phyloP scores from a whole-genome alignment of 2,329 filamentous ascomycete species.

The Fonsecaea monophora region DNA sequence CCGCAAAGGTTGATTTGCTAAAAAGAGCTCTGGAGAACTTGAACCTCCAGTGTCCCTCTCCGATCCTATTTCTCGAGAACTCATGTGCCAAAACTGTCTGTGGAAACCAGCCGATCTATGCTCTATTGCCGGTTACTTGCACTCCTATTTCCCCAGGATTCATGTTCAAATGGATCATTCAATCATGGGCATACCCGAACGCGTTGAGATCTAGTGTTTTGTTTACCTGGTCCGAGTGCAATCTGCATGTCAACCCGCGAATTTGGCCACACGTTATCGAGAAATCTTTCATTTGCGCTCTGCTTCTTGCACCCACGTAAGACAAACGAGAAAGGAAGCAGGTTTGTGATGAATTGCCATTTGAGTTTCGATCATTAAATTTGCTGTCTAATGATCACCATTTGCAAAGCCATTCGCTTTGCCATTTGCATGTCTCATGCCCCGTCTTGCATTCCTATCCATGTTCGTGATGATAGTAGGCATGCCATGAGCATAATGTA shows the following conservation, averaged over 20 bases:
- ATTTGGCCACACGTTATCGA: neutral
- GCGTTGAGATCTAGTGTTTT: neutral
- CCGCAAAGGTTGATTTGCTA: neutral
- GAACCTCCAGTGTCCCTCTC: neutral
- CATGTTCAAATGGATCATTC: neutral
- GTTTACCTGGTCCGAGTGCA: neutral
- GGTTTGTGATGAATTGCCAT: conserved; percentile 32
- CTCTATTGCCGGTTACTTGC: neutral
- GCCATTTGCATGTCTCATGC: conserved; percentile 47
- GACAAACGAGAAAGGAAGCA: neutral
- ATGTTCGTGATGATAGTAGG: conserved; percentile 43
- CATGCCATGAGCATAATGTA: conserved; percentile 66
- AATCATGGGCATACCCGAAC: neutral
- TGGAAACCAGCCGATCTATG: neutral
- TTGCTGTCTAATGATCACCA: conserved; percentile 40
- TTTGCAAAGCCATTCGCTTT: conserved; percentile 39
- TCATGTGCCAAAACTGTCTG: neutral
- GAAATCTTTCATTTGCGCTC: too few relatives aligned
- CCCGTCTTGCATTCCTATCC: conserved; percentile 39
- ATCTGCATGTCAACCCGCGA: neutral
- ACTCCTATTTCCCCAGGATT: neutral
- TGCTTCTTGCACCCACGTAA: too few relatives aligned
- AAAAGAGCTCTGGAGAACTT: neutral
- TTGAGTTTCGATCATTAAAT: conserved; percentile 36
- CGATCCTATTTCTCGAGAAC: neutral